Conservation (phyloP, 2,329 filamentous ascomycete genomes). For the Monilinia fructigena region DNA sequence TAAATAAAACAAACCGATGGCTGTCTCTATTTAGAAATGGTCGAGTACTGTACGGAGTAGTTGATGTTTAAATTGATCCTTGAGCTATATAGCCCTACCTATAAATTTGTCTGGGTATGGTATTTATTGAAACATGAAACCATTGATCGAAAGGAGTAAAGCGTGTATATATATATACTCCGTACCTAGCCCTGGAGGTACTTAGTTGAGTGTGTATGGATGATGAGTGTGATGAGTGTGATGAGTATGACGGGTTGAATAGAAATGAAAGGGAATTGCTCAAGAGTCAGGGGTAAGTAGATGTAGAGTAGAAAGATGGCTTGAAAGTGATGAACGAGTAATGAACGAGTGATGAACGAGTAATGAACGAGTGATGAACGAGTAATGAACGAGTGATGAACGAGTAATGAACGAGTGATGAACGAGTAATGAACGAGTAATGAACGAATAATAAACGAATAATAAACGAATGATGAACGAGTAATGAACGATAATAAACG, state of each 20-base stretch:
- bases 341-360: background rate
- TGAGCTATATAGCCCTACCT: conserved; percentile 8
- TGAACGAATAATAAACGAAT: too few species aligned
- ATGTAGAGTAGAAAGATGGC: too few species aligned
- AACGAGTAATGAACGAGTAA: too few species aligned
- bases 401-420: too few species aligned
- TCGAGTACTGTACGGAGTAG: too few species aligned
- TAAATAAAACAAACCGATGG: background rate
- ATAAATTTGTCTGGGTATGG: background rate
- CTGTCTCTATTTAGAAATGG: too few species aligned
- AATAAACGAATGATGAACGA: too few species aligned
- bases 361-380: too few species aligned
- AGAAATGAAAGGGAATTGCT: conserved; percentile 15
- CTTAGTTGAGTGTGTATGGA: too few species aligned
- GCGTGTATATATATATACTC: background rate
- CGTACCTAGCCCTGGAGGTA: too few species aligned
- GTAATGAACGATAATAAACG: too few species aligned
- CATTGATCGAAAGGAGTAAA: conserved; percentile 8
- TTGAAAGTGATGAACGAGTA: background rate
- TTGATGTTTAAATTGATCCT: conserved; percentile 8
- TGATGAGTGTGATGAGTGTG: background rate
- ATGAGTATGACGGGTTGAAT: background rate
- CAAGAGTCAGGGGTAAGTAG: conserved; percentile 18
- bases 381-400: too few species aligned
- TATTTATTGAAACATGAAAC: conserved; percentile 10